These are phyloP conservation scores for Irpex lacteus DNA, from an alignment of 1,284 basidiomycete species.

Conservation along the genomic window DNA sequence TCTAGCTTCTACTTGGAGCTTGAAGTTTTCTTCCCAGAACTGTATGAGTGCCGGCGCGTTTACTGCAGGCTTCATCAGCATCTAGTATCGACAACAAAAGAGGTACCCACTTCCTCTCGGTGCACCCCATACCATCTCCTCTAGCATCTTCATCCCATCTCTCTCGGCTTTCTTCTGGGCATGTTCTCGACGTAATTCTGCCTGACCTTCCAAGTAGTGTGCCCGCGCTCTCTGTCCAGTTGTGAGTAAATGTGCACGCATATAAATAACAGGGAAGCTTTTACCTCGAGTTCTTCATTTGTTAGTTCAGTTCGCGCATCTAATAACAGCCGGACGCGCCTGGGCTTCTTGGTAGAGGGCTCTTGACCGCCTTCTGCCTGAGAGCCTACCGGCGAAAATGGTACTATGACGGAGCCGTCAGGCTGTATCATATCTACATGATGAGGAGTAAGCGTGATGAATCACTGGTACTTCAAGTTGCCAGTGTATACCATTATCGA, in stretches of 20 bases:
- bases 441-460: background rate
- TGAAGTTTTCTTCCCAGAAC: slow-evolving; percentile 72
- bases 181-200: slow-evolving; percentile 46
- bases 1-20: slow-evolving; percentile 61
- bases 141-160: slow-evolving; percentile 48
- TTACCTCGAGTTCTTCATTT: slow-evolving; percentile 73
- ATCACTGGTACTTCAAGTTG: too few species aligned
- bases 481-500: background rate
- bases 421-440: background rate
- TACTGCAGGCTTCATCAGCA: slow-evolving; percentile 38
- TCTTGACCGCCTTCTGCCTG: slow-evolving; percentile 38
- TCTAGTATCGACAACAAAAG: background rate
- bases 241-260: slow-evolving; percentile 4
- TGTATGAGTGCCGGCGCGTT: slow-evolving; percentile 59
- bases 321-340: slow-evolving; percentile 39
- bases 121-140: slow-evolving; percentile 66
- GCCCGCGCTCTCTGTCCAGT: slow-evolving; percentile 53
- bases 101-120: slow-evolving; percentile 56
- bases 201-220: slow-evolving; percentile 65
- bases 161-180: slow-evolving; percentile 55
- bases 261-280: background rate
- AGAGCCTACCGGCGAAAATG: slow-evolving; percentile 19
- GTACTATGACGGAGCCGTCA: slow-evolving; percentile 23
- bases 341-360: slow-evolving; percentile 27
- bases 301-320: slow-evolving; percentile 74